phyloP scores from a whole-genome alignment of 805 yeast species.

The Candida piceae region DNA sequence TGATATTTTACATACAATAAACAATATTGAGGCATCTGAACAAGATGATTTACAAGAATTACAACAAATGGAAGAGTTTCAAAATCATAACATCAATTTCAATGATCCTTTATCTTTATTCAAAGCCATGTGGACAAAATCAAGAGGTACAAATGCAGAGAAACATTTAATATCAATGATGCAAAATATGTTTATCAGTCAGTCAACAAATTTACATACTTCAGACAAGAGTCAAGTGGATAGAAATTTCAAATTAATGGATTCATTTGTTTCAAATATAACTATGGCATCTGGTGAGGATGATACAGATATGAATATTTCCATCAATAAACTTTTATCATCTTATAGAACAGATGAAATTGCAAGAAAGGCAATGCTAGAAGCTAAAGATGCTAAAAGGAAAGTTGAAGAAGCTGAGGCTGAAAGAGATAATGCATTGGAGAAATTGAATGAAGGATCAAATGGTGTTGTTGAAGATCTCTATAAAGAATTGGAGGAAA shows the following conservation, averaged over 20 bases:
- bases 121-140: conserved; percentile 49
- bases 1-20: conserved; percentile 38
- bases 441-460: conserved; percentile 52
- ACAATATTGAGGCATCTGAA: conserved; percentile 35
- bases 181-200: conserved; percentile 56
- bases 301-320: conserved; percentile 67
- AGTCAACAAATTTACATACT: conserved; percentile 42
- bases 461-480: conserved; percentile 64
- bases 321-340: conserved; percentile 67
- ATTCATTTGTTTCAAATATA: conserved; percentile 50
- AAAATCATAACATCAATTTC: conserved; percentile 47
- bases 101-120: conserved; percentile 71
- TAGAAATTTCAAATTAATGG: conserved; percentile 51
- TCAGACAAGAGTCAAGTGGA: conserved; percentile 36
- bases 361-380: conserved; percentile 63
- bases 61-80: conserved; percentile 33
- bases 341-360: conserved; percentile 80
- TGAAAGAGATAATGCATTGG: conserved; percentile 30
- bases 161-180: conserved; percentile 55
- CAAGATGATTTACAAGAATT: conserved; percentile 38
- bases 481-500: conserved; percentile 57
- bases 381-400: conserved; percentile 36
- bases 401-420: conserved; percentile 40
- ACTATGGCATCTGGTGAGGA: conserved; percentile 48
- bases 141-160: conserved; percentile 56